Evolutionary conservation across 768 basidiomycete genomes (phyloP).

Genomic region (Leucosporidium creatinivorum): DNA sequence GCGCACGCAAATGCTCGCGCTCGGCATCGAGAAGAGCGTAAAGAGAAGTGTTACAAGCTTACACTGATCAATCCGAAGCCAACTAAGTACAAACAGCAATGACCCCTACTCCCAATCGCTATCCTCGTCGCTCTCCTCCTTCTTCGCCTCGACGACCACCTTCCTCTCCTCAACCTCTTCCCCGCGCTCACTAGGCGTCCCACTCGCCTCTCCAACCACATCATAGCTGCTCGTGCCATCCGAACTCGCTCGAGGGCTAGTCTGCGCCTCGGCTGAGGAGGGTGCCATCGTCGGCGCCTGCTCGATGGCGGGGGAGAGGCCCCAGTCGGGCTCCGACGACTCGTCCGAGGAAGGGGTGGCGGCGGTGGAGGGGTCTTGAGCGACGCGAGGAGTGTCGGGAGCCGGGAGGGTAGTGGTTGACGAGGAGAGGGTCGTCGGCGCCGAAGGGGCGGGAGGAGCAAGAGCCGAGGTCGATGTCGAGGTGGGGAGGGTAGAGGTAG

Average conservation of each 20-base stretch:
- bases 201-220: slow-evolving; percentile 29
- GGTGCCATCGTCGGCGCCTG: not conserved
- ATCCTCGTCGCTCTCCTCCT: slow-evolving; percentile 14
- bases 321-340: not conserved
- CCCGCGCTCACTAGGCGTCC: slow-evolving; percentile 16
- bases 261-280: not conserved
- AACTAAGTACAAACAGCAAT: not conserved
- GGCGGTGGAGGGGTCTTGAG: not conserved
- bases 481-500: slow-evolving; percentile 3
- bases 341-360: not conserved
- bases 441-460: not conserved
- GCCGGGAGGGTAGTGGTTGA: not conserved
- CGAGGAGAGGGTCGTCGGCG: not conserved
- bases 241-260: slow-evolving; percentile 24
- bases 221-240: slow-evolving; percentile 22
- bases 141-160: not conserved
- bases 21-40: too few relatives aligned
- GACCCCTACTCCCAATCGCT: slow-evolving; percentile 22
- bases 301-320: not conserved
- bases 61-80: slow-evolving; percentile 16
- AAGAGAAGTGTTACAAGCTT: too few relatives aligned
- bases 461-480: slow-evolving; percentile 3
- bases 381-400: too few relatives aligned
- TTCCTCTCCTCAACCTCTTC: not conserved
- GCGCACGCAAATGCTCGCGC: too few relatives aligned